phyloP scores from a whole-genome alignment of 306 rosid genomes.

The Calophaca sinica region DNA sequence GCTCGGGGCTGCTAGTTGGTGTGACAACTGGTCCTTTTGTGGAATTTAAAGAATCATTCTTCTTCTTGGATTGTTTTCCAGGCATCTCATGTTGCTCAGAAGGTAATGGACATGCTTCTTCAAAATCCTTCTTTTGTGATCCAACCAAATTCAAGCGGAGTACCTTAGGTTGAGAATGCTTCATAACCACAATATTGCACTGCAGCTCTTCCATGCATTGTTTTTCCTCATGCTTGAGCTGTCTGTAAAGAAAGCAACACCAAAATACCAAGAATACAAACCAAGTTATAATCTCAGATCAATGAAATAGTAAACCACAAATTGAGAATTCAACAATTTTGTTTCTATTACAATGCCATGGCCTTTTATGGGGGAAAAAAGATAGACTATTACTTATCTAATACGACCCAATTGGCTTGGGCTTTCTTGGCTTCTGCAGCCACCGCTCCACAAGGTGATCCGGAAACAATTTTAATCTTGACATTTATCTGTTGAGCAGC shows the following conservation, averaged over 20 bases:
- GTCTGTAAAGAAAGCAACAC: slow-evolving; percentile 58
- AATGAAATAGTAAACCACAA: slow-evolving; percentile 16
- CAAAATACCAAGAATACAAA: slow-evolving; percentile 21
- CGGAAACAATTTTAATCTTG: slow-evolving; percentile 84
- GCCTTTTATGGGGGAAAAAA: not conserved
- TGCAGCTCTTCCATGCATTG: slow-evolving; percentile 94
- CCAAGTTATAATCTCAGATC: slow-evolving; percentile 20
- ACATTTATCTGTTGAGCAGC: slow-evolving; percentile 76
- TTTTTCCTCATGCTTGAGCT: slow-evolving; percentile 91
- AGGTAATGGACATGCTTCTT: slow-evolving; percentile 54
- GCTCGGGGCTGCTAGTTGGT: slow-evolving; percentile 94
- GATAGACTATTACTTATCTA: slow-evolving; percentile 81
- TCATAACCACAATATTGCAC: slow-evolving; percentile 96
- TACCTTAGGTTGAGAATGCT: slow-evolving; percentile 87
- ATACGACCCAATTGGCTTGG: slow-evolving; percentile 89
- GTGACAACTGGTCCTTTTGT: slow-evolving; percentile 77
- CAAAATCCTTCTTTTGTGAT: slow-evolving; percentile 65
- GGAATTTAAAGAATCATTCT: slow-evolving; percentile 58
- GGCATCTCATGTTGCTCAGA: slow-evolving; percentile 60
- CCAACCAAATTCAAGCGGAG: slow-evolving; percentile 94
- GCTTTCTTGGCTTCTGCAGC: slow-evolving; percentile 87
- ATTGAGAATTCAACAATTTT: not conserved
- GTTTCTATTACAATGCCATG: slow-evolving; percentile 29
- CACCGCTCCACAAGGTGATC: slow-evolving; percentile 90
- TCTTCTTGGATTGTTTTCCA: slow-evolving; percentile 59